Percentiles rank a stretch among this genome's conserved stretches.
These are phyloP conservation scores for Populus davidiana DNA, from an alignment of 345 rosid genomes.

Conservation along the genomic window DNA sequence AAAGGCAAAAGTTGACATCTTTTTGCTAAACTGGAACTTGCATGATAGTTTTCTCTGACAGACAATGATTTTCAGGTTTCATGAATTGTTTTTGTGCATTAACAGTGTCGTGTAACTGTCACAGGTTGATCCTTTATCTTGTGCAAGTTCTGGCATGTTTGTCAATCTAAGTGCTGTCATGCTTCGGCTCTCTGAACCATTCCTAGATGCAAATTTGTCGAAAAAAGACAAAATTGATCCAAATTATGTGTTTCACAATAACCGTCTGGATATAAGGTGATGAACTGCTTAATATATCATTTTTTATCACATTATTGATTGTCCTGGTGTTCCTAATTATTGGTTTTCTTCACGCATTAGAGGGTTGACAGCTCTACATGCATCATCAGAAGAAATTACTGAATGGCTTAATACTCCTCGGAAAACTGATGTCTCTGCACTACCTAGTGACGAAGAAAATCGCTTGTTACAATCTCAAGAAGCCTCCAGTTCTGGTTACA, in stretches of 20 bases:
- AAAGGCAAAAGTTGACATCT: not conserved
- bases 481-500: conserved; percentile 67
- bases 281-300: conserved; percentile 5
- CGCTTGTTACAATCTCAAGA: conserved; percentile 68
- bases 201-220: conserved; percentile 70
- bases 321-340: conserved; percentile 15
- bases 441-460: conserved; percentile 40
- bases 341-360: conserved; percentile 36
- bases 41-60: not conserved
- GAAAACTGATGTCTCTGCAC: conserved; percentile 29
- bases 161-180: conserved; percentile 92
- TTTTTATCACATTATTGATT: conserved; percentile 1
- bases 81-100: not conserved
- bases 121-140: conserved; percentile 88
- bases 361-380: conserved; percentile 80
- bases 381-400: conserved; percentile 88
- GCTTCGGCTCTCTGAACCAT: conserved; percentile 92
- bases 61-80: not conserved
- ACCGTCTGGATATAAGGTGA: conserved; percentile 81
- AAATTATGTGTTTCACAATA: conserved; percentile 61
- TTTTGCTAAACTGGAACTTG: conserved; percentile 1
- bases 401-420: conserved; percentile 58
- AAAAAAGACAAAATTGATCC: conserved; percentile 90
- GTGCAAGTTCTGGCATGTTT: conserved; percentile 99
- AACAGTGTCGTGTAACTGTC: conserved; percentile 15